Conservation (phyloP, 2,329 filamentous ascomycete genomes). For the Alternaria gansuensis region DNA sequence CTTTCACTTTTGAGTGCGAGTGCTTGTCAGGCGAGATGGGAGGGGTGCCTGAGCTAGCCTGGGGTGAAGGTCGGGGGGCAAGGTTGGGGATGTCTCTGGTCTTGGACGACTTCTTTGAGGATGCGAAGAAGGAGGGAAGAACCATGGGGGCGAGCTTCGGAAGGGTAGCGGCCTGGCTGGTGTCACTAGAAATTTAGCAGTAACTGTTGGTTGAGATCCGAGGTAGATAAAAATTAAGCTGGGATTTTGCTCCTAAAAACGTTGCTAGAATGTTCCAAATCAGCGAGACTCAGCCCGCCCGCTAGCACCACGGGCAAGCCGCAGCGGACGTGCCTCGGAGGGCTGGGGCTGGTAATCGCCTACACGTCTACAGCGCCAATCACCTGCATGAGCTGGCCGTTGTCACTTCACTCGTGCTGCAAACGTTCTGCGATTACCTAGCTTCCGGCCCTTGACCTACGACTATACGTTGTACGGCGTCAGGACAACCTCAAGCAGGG, state of each 20-base stretch:
- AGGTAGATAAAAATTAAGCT: slow-evolving; percentile 39
- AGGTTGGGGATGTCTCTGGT: slow-evolving; percentile 36
- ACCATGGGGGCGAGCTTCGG: slow-evolving; percentile 45
- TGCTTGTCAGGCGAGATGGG: slow-evolving; percentile 53
- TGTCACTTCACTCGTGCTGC: not conserved
- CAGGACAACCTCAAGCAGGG: slow-evolving; percentile 8
- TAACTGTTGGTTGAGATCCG: slow-evolving; percentile 42
- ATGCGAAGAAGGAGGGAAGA: slow-evolving; percentile 51
- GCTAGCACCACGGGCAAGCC: slow-evolving; percentile 31
- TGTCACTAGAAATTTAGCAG: slow-evolving; percentile 46
- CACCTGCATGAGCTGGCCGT: slow-evolving; percentile 13
- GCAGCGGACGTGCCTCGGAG: slow-evolving; percentile 34
- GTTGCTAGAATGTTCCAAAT: slow-evolving; percentile 49
- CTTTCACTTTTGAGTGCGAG: slow-evolving; percentile 44
- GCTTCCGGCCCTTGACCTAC: not conserved
- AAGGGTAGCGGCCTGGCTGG: slow-evolving; percentile 32
- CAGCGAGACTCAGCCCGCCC: slow-evolving; percentile 29
- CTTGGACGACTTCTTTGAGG: slow-evolving; percentile 49
- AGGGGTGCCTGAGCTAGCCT: slow-evolving; percentile 43
- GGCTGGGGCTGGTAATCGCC: slow-evolving; percentile 31
- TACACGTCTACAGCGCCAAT: slow-evolving; percentile 19
- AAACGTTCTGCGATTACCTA: slow-evolving; percentile 1
- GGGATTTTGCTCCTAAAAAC: slow-evolving; percentile 31
- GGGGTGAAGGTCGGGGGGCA: slow-evolving; percentile 34
- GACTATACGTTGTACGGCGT: not conserved